Percentiles rank a stretch among this genome's conserved stretches.
Conservation (phyloP, 2,329 filamentous ascomycete species). For the Alternaria brassicicola region DNA sequence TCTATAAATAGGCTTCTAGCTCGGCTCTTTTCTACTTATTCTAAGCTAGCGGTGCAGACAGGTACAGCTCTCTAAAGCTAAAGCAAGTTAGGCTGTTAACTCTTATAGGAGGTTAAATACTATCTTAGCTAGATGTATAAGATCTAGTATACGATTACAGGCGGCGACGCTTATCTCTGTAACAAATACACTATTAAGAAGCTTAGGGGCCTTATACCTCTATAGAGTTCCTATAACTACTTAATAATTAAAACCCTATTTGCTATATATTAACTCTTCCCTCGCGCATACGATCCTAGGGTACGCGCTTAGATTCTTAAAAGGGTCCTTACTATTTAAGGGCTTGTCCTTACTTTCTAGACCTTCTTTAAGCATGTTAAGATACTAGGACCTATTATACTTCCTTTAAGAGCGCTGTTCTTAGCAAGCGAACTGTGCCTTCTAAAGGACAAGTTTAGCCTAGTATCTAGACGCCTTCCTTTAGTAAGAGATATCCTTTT, state of each 20-base stretch:
- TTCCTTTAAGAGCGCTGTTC: slow-evolving; percentile 13
- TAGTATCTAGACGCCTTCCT: slow-evolving; percentile 6
- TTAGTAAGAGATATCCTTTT: slow-evolving; percentile 16
- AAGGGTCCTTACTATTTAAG: slow-evolving; percentile 9
- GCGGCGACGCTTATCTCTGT: slow-evolving; percentile 1
- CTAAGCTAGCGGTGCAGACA: slow-evolving; percentile 17
- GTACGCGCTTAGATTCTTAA: slow-evolving; percentile 7
- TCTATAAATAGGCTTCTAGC: slow-evolving; percentile 13
- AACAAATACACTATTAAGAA: slow-evolving; percentile 15
- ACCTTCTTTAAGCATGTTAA: slow-evolving; percentile 21
- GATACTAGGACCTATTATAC: slow-evolving; percentile 14
- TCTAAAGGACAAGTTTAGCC: slow-evolving; percentile 3
- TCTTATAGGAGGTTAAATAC: slow-evolving; percentile 14
- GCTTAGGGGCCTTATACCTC: slow-evolving; percentile 8
- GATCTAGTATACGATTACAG: slow-evolving; percentile 13
- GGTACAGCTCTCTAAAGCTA: slow-evolving; percentile 3
- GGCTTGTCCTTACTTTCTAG: slow-evolving; percentile 10
- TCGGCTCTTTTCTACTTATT: slow-evolving; percentile 14
- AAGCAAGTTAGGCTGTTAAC: background rate
- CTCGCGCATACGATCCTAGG: slow-evolving; percentile 1
- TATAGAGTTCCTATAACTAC: slow-evolving; percentile 11
- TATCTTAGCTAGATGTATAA: slow-evolving; percentile 13
- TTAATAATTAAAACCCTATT: slow-evolving; percentile 10
- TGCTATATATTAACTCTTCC: slow-evolving; percentile 5
- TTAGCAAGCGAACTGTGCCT: slow-evolving; percentile 1